These are phyloP conservation scores for Picea abies DNA, from an alignment of 83 land plant species.

Conservation along the genomic window DNA sequence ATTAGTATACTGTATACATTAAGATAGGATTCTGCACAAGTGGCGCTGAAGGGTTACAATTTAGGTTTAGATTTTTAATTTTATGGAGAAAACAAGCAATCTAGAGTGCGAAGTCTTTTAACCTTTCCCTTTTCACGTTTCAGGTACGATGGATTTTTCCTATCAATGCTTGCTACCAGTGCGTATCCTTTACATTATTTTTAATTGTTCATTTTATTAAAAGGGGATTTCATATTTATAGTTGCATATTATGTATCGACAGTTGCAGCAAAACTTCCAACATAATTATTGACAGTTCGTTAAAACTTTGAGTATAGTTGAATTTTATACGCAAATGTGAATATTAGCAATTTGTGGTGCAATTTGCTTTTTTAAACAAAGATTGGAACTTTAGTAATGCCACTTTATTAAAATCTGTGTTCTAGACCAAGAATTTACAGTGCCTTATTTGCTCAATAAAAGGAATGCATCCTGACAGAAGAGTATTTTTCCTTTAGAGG, in stretches of 20 bases:
- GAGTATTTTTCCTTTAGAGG: no score
- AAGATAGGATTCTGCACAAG: not conserved
- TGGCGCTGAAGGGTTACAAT: not conserved
- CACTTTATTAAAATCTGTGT: not conserved
- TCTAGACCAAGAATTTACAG: not conserved
- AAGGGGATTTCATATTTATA: not conserved
- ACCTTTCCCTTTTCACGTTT: constrained; percentile 9
- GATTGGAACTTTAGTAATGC: not conserved
- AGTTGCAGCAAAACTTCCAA: no score
- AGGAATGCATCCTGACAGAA: not conserved
- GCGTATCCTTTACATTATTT: constrained; percentile 71
- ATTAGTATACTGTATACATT: not conserved
- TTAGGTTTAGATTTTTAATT: not conserved
- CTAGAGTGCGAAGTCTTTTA: not conserved
- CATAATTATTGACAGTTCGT: no score
- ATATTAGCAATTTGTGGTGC: no score
- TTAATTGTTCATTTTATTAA: not conserved
- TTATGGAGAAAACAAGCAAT: not conserved
- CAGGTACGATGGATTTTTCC: constrained; percentile 99
- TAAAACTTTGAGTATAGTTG: no score
- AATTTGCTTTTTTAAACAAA: not conserved
- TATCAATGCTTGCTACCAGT: constrained; percentile 95
- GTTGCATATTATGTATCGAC: no score
- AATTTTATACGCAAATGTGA: no score
- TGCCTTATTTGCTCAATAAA: not conserved